Percentiles rank a stretch among this genome's conserved stretches.
These are phyloP conservation scores for Saccharomycopsis sp. DNA, from an alignment of 805 yeast genomes.

Conservation along the genomic window DNA sequence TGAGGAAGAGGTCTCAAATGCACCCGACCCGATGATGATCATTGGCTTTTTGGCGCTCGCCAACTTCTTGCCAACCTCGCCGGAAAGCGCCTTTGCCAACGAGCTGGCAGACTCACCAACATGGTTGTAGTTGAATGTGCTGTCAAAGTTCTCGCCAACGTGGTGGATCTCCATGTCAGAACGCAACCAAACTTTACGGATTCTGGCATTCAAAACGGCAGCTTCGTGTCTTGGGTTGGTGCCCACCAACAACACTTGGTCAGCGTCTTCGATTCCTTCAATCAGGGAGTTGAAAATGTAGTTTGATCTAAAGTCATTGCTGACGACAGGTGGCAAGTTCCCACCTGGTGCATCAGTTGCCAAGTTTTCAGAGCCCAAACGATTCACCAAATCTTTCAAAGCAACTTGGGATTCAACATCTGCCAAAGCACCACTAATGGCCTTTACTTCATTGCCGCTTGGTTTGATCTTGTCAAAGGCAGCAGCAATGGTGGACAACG, in stretches of 20 bases:
- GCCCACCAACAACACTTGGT: slow-evolving; percentile 70
- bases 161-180: slow-evolving; percentile 58
- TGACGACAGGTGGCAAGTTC: slow-evolving; percentile 48
- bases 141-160: slow-evolving; percentile 69
- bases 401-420: slow-evolving; percentile 81
- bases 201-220: slow-evolving; percentile 75
- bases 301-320: slow-evolving; percentile 69
- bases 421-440: slow-evolving; percentile 69
- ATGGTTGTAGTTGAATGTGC: slow-evolving; percentile 59
- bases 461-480: slow-evolving; percentile 51
- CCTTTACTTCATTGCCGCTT: slow-evolving; percentile 64
- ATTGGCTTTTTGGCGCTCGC: slow-evolving; percentile 62
- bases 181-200: slow-evolving; percentile 72
- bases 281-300: slow-evolving; percentile 74
- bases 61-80: slow-evolving; percentile 61
- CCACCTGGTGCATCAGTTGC: slow-evolving; percentile 61
- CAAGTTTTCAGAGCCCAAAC: slow-evolving; percentile 72
- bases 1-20: slow-evolving; percentile 59
- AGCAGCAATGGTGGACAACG: slow-evolving; percentile 57
- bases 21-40: slow-evolving; percentile 75
- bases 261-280: slow-evolving; percentile 75
- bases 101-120: slow-evolving; percentile 54
- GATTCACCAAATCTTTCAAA: slow-evolving; percentile 68
- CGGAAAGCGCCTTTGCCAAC: slow-evolving; percentile 50
- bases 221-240: slow-evolving; percentile 89